Evolutionary conservation across 495 filamentous ascomycete genomes (phyloP), one percentile per base, ranked within the genome.

Genomic region (Astrocystis sublimbata): DNA sequence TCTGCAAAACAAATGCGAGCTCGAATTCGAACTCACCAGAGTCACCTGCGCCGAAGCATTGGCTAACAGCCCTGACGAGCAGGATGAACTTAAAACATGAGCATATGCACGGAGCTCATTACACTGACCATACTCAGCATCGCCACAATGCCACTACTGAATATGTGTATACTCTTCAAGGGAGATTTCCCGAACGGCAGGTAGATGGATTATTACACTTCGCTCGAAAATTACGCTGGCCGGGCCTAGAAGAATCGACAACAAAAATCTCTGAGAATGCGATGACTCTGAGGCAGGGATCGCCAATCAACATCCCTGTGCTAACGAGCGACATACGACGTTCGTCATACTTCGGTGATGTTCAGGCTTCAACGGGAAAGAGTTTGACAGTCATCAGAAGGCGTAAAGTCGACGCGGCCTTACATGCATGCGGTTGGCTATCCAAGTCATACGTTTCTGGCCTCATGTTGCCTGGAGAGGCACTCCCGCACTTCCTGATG

Each of bases 361-460:
- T 67, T 31, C 70, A 64, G n/a, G 38, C 67, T 3, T 58, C 73
- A 0, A 28, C 65, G 28, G 53, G 72, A 41, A 38, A 60, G 31
- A 71, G 69, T 45, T 75, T 57, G 7, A 61, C 61, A 31, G 70
- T 60, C 15, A 69, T 72, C 6, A 66, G 75, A 60, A 73, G 75
- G 21, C 70, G 67, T 17, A 74, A 69, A 49, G 71, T 79, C 51
- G 71, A 76, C 19, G 77, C 81, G 4, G 73, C 80, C 1, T 70
- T 83, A 23, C 80, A 82, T 54, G 73, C 75, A 26, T 81, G 74
- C 4, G 91, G 91, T n/a, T 96, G 91, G 92, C 82, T 94, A 17
- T 90, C 88, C 17, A 86, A 89, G 60, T 89, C 85, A 31, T 94
- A 89, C 75, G 76, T 93, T 13, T 89, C 89, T 4, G 92, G 91